These are phyloP conservation scores for Penicillium tannophilum DNA, from an alignment of 495 filamentous ascomycete species.

Conservation along the genomic window DNA sequence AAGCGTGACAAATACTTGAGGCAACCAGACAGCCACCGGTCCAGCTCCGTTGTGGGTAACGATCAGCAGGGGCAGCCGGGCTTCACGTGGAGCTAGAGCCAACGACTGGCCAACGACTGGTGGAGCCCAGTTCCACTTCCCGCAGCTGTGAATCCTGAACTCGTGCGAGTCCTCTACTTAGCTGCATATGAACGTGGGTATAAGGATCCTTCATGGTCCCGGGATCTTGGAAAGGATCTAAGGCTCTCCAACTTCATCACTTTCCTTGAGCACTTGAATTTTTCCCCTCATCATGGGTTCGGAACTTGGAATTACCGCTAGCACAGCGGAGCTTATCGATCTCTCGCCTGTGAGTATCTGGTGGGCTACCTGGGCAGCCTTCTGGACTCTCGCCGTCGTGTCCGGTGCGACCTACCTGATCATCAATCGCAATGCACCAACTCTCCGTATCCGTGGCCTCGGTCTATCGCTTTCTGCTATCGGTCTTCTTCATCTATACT, in stretches of 20 bases:
- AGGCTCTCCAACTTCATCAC: slow-evolving; percentile 3
- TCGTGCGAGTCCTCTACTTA: background rate
- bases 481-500: slow-evolving; percentile 65
- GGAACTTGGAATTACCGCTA: slow-evolving; percentile 35
- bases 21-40: background rate
- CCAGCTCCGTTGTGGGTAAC: background rate
- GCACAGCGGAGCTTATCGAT: slow-evolving; percentile 29
- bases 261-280: background rate
- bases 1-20: slow-evolving; percentile 6
- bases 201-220: background rate
- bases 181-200: background rate
- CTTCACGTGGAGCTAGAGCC: background rate
- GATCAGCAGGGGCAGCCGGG: background rate
- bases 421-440: slow-evolving; percentile 54
- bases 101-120: background rate
- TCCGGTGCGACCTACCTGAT: slow-evolving; percentile 57
- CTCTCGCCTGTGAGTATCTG: slow-evolving; percentile 33
- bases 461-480: slow-evolving; percentile 61
- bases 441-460: slow-evolving; percentile 64
- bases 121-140: slow-evolving; percentile 1
- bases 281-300: slow-evolving; percentile 31
- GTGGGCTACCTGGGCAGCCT: slow-evolving; percentile 37
- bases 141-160: background rate
- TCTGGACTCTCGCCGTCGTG: slow-evolving; percentile 59
- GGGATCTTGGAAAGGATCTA: background rate